Conservation (phyloP, 2,329 filamentous ascomycete genomes). For the Botryotinia convoluta region DNA sequence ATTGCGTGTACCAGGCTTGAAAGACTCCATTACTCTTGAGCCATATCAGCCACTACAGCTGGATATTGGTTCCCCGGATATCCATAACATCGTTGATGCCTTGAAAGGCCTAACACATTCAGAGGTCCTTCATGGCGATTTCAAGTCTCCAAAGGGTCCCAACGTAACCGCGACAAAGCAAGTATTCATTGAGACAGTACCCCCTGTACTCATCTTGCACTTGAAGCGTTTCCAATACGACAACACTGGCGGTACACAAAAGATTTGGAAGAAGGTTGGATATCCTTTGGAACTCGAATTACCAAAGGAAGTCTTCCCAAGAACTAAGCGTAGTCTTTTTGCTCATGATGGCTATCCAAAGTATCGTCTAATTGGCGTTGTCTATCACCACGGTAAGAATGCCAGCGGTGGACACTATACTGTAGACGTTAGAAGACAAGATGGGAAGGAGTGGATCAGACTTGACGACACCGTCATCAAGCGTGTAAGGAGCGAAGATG, state of each 20-base stretch:
- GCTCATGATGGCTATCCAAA: constrained; percentile 70
- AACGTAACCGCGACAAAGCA: constrained; percentile 85
- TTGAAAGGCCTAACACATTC: constrained; percentile 79
- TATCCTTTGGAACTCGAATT: constrained; percentile 95
- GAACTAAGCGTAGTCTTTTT: constrained; percentile 63
- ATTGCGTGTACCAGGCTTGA: constrained; percentile 78
- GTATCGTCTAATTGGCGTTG: constrained; percentile 83
- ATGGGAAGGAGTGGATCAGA: constrained; percentile 93
- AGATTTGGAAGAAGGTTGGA: constrained; percentile 97
- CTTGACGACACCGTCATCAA: constrained; percentile 91
- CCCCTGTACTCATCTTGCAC: constrained; percentile 89
- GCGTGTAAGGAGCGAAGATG: constrained; percentile 81
- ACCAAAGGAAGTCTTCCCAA: constrained; percentile 82
- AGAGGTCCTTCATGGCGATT: constrained; percentile 82
- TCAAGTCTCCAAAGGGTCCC: constrained; percentile 73
- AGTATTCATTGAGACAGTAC: constrained; percentile 87
- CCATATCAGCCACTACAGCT: constrained; percentile 93
- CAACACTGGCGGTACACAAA: constrained; percentile 80
- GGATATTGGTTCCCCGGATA: constrained; percentile 83
- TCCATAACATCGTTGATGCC: constrained; percentile 90
- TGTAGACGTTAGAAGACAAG: constrained; percentile 91
- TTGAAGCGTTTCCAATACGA: constrained; percentile 98
- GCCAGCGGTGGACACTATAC: constrained; percentile 96
- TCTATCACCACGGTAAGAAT: constrained; percentile 97
- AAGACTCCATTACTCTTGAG: constrained; percentile 87